Conservation (phyloP, 176 grass and related monocot species). For the Microstegium vimineum region DNA sequence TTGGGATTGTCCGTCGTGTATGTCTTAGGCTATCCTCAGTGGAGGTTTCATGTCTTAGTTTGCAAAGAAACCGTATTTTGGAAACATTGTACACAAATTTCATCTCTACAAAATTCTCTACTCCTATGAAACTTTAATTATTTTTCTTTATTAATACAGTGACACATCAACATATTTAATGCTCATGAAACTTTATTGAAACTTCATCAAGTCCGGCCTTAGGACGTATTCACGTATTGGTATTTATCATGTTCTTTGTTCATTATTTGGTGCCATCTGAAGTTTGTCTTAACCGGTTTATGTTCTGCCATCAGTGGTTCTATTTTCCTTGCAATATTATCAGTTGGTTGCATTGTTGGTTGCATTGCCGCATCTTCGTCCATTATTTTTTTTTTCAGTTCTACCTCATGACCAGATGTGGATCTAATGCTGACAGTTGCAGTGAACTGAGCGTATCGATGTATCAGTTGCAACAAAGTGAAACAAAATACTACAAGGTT, state of each 20-base stretch:
- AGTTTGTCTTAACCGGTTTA: not conserved
- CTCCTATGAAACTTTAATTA: too few relatives aligned
- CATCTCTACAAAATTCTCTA: too few relatives aligned
- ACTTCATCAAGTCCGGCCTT: too few relatives aligned
- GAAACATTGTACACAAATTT: too few relatives aligned
- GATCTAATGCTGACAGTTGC: not conserved
- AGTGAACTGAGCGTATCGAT: not conserved
- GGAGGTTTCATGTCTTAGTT: too few relatives aligned
- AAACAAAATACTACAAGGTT: not conserved
- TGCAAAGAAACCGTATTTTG: too few relatives aligned
- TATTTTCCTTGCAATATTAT: not conserved
- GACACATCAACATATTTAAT: too few relatives aligned
- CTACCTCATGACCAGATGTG: not conserved
- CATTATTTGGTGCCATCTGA: not conserved
- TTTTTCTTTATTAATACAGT: too few relatives aligned
- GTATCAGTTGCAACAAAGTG: not conserved
- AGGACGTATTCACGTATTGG: too few relatives aligned
- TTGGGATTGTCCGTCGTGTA: not conserved
- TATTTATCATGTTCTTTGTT: not conserved
- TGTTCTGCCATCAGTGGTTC: not conserved
- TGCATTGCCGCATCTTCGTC: not conserved
- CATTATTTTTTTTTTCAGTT: not conserved
- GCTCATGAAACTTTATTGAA: too few relatives aligned
- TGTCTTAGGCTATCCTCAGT: too few relatives aligned
- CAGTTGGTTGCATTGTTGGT: too few relatives aligned